Evolutionary conservation across 805 yeast species (phyloP).

Genomic region (Candida wancherniae): DNA sequence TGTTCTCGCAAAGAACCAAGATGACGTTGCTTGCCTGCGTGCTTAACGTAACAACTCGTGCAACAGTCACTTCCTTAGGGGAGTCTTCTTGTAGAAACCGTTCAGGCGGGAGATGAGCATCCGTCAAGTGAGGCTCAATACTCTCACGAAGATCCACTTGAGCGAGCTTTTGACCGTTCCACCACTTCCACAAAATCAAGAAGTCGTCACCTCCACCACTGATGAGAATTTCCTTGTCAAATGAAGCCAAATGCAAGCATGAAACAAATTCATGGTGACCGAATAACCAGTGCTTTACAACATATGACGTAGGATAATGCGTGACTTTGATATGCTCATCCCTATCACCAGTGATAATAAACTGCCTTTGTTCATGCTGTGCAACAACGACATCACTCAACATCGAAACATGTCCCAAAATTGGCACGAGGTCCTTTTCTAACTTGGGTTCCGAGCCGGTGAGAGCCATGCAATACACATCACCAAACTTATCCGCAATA

Average conservation of each 20-base stretch:
- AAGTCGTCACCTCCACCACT: conserved; percentile 91
- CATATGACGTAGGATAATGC: conserved; percentile 69
- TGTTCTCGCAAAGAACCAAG: conserved; percentile 49
- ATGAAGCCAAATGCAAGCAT: conserved; percentile 50
- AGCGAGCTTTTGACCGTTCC: conserved; percentile 38
- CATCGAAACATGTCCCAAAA: conserved; percentile 96
- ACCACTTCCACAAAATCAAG: conserved; percentile 79
- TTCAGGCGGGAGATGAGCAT: conserved; percentile 58
- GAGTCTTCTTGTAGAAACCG: conserved; percentile 54
- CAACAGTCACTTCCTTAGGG: conserved; percentile 49
- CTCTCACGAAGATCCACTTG: conserved; percentile 45
- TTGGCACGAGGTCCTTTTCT: conserved; percentile 51
- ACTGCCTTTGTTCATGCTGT: conserved; percentile 39
- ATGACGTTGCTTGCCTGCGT: conserved; percentile 23
- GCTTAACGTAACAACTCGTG: conserved; percentile 35
- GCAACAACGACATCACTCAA: conserved; percentile 66
- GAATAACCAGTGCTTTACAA: conserved; percentile 77
- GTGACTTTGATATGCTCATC: conserved; percentile 93
- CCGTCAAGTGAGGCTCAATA: conserved; percentile 41
- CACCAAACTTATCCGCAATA: conserved; percentile 95
- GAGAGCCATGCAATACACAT: conserved; percentile 65
- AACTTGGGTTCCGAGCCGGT: conserved; percentile 33
- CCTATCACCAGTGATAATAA: conserved; percentile 77
- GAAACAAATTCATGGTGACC: conserved; percentile 87
- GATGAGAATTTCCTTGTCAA: conserved; percentile 49